phyloP scores from a whole-genome alignment of 768 basidiomycete genomes.

The Gymnopilus junonius region DNA sequence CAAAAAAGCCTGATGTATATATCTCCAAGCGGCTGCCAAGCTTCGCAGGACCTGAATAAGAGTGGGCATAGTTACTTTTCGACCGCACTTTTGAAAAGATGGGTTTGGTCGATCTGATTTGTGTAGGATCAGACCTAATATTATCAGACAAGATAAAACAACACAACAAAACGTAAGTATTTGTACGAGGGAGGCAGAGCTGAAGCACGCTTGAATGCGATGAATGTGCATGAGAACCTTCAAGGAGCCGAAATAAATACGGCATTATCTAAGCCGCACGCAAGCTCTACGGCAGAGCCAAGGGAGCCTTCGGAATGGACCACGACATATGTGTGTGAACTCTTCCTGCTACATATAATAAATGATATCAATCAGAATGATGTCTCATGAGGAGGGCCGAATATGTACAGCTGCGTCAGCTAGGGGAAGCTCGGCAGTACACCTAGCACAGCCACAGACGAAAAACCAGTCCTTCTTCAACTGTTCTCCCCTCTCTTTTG shows the following conservation, averaged over 20 bases:
- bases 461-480: constrained; percentile 62
- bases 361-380: background rate
- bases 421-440: constrained; percentile 31
- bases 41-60: background rate
- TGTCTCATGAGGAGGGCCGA: too few relatives aligned
- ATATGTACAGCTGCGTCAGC: too few relatives aligned
- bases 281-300: background rate
- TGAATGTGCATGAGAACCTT: too few relatives aligned
- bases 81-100: too few relatives aligned
- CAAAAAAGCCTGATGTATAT: background rate
- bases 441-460: constrained; percentile 52
- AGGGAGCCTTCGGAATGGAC: background rate
- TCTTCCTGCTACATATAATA: background rate
- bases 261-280: background rate
- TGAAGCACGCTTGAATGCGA: background rate
- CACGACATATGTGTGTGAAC: background rate
- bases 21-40: background rate
- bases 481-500: constrained; percentile 41
- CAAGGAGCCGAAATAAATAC: too few relatives aligned
- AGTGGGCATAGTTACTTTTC: too few relatives aligned
- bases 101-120: too few relatives aligned
- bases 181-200: too few relatives aligned
- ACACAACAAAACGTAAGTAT: too few relatives aligned
- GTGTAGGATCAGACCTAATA: too few relatives aligned
- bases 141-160: too few relatives aligned